Evolutionary conservation across 176 grass and related monocot species (phyloP).

Genomic region (Triticum turgidum): DNA sequence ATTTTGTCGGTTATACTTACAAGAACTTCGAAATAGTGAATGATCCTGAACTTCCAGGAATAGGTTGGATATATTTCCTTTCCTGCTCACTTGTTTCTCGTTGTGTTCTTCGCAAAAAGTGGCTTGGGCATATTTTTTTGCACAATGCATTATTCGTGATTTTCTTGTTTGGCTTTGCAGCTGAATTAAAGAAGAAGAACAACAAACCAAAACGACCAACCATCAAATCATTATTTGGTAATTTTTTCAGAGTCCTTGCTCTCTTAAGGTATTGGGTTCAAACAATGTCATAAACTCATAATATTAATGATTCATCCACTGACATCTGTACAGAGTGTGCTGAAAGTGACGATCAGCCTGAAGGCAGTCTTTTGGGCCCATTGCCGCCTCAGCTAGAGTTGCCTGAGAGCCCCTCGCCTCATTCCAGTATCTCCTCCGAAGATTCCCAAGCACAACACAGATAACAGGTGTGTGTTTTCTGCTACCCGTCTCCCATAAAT

Average conservation of each 20-base stretch:
- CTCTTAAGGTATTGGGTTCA: neutral
- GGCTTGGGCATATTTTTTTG: neutral
- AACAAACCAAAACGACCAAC: conserved; percentile 64
- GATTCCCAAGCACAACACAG: conserved; percentile 45
- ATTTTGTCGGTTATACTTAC: conserved; percentile 56
- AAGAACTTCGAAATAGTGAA: conserved; percentile 58
- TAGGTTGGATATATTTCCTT: conserved; percentile 35
- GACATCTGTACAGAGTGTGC: conserved; percentile 35
- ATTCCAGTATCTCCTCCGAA: conserved; percentile 54
- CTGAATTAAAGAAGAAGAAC: conserved; percentile 66
- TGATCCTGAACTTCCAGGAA: conserved; percentile 51
- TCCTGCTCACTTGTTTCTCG: conserved; percentile 1
- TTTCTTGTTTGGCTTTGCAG: conserved; percentile 34
- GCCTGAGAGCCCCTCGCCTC: conserved; percentile 55
- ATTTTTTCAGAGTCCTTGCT: neutral
- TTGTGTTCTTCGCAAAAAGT: neutral
- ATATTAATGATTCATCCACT: conserved; percentile 9
- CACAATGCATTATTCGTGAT: neutral
- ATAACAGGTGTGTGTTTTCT: conserved; percentile 25
- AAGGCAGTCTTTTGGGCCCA: conserved; percentile 50
- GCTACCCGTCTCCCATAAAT: neutral
- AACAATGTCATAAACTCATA: neutral
- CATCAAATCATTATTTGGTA: conserved; percentile 83
- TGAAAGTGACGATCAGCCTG: conserved; percentile 33
- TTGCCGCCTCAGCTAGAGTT: conserved; percentile 54